Percentiles rank a stretch among this genome's conserved stretches.
These are phyloP conservation scores for Hondaea fermentalgiana DNA, from an alignment of 108 stramenopile species.

Conservation along the genomic window DNA sequence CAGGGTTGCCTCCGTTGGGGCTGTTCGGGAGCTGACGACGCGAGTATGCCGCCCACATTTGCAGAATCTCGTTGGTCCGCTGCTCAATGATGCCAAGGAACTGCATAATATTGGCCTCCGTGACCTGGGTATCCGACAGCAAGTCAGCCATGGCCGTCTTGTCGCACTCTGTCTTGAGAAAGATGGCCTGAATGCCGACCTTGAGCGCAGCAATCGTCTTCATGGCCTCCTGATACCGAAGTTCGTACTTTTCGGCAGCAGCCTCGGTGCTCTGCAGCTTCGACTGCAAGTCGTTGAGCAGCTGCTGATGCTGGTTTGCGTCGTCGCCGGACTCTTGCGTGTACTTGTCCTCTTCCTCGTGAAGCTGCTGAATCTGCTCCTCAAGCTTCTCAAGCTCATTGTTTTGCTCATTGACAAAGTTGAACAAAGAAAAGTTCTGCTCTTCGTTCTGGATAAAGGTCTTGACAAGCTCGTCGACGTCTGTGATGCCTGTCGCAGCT, in stretches of 20 bases:
- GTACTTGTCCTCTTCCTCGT: slow-evolving; percentile 47
- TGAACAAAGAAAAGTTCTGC: slow-evolving; percentile 62
- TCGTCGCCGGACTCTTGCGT: slow-evolving; percentile 49
- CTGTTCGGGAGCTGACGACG: not conserved
- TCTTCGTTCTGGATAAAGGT: slow-evolving; percentile 64
- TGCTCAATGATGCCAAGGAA: slow-evolving; percentile 68
- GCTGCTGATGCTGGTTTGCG: slow-evolving; percentile 48
- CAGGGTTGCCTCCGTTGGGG: not conserved
- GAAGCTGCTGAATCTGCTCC: slow-evolving; percentile 43
- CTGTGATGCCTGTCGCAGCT: slow-evolving; percentile 56
- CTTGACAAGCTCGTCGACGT: slow-evolving; percentile 55
- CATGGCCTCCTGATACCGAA: slow-evolving; percentile 45
- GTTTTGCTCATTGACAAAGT: slow-evolving; percentile 62
- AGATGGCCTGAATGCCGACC: slow-evolving; percentile 44
- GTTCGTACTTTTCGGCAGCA: slow-evolving; percentile 55
- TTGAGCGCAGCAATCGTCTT: slow-evolving; percentile 57
- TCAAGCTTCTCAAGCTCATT: slow-evolving; percentile 64
- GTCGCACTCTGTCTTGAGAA: slow-evolving; percentile 26
- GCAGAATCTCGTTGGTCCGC: slow-evolving; percentile 52
- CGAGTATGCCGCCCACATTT: not conserved
- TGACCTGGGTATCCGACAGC: slow-evolving; percentile 42
- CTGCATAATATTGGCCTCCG: slow-evolving; percentile 64
- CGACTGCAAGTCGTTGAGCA: slow-evolving; percentile 55
- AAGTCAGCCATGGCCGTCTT: slow-evolving; percentile 29
- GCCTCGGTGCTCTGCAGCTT: slow-evolving; percentile 49